Evolutionary conservation across 805 yeast species (phyloP).

Genomic region (Suhomyces pyralidae): DNA sequence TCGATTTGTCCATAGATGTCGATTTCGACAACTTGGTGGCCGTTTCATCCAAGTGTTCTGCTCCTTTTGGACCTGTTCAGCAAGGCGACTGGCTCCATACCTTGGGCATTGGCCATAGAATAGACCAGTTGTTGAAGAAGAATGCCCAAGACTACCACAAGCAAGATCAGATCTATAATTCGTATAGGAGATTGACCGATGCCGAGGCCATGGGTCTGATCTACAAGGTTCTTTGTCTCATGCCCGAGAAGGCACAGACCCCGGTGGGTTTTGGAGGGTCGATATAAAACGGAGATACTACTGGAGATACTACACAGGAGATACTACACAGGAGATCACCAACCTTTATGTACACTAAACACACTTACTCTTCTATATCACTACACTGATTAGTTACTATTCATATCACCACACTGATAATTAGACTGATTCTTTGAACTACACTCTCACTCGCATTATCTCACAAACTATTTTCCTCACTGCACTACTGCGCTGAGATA

Average conservation of each 20-base stretch:
- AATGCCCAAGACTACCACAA: slow-evolving; percentile 41
- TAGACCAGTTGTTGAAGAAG: slow-evolving; percentile 52
- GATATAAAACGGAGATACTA: no score
- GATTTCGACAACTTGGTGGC: slow-evolving; percentile 62
- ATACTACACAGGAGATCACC: neutral
- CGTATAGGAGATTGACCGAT: slow-evolving; percentile 63
- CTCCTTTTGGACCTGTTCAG: slow-evolving; percentile 55
- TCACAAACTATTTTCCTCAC: no score
- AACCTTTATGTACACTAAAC: no score
- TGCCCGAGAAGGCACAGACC: slow-evolving; percentile 41
- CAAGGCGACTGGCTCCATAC: slow-evolving; percentile 80
- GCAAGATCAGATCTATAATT: slow-evolving; percentile 49
- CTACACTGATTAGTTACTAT: no score
- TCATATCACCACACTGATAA: no score
- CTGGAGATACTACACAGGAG: no score
- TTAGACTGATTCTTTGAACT: no score
- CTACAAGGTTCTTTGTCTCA: slow-evolving; percentile 66
- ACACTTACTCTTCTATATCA: no score
- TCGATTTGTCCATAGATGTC: slow-evolving; percentile 80
- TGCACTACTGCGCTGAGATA: no score
- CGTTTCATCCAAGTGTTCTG: slow-evolving; percentile 15
- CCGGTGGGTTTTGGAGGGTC: slow-evolving; percentile 53
- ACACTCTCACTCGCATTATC: no score
- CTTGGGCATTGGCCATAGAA: slow-evolving; percentile 71
- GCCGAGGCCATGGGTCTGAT: slow-evolving; percentile 72